Base-by-base conservation (phyloP, 306 rosid genomes). In the Psophocarpus tetragonolobus region DNA sequence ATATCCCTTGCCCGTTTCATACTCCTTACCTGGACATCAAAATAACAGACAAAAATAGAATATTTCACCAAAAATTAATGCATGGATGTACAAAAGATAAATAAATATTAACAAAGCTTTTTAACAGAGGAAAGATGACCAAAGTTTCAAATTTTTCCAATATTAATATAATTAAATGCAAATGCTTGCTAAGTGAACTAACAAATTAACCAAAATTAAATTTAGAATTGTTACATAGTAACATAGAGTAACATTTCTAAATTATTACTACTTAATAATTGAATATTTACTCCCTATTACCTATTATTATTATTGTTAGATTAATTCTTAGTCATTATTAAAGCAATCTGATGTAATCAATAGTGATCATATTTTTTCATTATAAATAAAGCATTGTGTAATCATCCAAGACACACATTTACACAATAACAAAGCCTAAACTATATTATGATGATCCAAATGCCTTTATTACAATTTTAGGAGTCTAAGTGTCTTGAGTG, bases 1-100 rank as follows among this genome's bases (percentile, higher is more conserved):
- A 92, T 68, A 86, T 95, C 99, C 85, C 97, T 89, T 1, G 97
- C 99, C 70, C 91, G 97, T 82, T 92, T 95, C 97, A 95, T 95
- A 80, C 99, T 92, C 84, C 99, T 91, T 63, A 92, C 97, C 98
- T 92, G 63, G 24, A 74, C 41, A 82, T 80, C 18, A 62, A 62
- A 74, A 71, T 27, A 71, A 41, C 32, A 77, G 53, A 51, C 45
- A 50, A 13, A 72, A 41, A 53, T 38, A 71, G 24, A 78, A 24
- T 44, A 54, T 27, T 65, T 64, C 75, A 76, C 39, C 13, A 83
- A 64, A 73, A 74, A 38, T 18, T 53, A 67, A 50, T 23, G 7
- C 36, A 27, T 4, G 27, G 54, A 20, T 12, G 17, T 10, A 58
- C 76, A 2, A 24, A 78, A 45, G 35, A 68, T 62, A 42, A 56